phyloP scores from a whole-genome alignment of 2,329 filamentous ascomycete species.

The Pseudopyrenochaeta lycopersici region DNA sequence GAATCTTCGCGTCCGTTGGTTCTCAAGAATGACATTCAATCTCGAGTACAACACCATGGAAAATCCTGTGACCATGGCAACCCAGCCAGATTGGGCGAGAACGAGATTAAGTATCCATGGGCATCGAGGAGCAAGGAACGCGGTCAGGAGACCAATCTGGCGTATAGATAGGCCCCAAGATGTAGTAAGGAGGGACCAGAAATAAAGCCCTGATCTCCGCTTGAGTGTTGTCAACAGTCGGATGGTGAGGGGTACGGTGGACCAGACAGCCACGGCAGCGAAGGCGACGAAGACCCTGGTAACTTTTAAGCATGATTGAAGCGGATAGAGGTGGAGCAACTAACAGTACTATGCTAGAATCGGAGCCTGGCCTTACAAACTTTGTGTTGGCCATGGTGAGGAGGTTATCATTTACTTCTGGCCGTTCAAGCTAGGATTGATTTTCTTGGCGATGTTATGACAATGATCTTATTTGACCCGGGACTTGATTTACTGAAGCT shows the following conservation, averaged over 20 bases:
- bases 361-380: no score
- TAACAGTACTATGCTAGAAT: no score
- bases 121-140: slow-evolving; percentile 43
- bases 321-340: no score
- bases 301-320: no score
- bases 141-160: slow-evolving; percentile 51
- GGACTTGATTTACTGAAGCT: no score
- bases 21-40: slow-evolving; percentile 64
- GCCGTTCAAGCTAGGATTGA: no score
- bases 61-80: slow-evolving; percentile 67
- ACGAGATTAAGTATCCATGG: slow-evolving; percentile 3
- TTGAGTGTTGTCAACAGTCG: slow-evolving; percentile 56
- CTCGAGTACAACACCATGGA: slow-evolving; percentile 67
- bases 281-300: slow-evolving; percentile 12
- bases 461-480: no score
- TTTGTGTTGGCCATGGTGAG: no score
- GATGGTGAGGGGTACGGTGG: slow-evolving; percentile 51
- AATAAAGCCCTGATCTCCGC: slow-evolving; percentile 54
- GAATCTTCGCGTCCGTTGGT: slow-evolving; percentile 54
- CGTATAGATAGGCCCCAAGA: slow-evolving; percentile 51
- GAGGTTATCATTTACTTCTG: no score
- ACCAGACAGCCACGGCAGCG: slow-evolving; percentile 33
- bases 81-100: slow-evolving; percentile 60
- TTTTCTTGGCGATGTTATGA: no score
- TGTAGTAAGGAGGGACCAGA: slow-evolving; percentile 55